Base-by-base conservation (phyloP, 768 basidiomycete species). In the Phylloporus sp. region DNA sequence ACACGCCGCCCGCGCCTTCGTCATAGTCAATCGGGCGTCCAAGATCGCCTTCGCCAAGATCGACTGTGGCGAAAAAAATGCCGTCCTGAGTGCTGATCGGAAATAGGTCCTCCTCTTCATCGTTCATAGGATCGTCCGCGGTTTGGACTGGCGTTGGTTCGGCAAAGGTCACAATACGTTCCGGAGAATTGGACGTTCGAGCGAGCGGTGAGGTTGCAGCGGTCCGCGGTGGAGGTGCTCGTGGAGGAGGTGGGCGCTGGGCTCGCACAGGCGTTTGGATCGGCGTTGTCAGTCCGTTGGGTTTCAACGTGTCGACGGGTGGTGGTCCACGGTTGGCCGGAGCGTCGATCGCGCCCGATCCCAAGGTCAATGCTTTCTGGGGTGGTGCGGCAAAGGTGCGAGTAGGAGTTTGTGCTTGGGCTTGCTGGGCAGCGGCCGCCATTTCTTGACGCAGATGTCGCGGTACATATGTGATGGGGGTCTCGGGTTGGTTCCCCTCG, bases 61-160 rank as follows among this genome's bases (percentile, higher is more conserved):
- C 80, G 20, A 81, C 71, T 9, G 71, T 63, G 17, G 84, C 82
- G 28, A 82, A 68, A 55, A 86, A 76, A 2, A 73, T 80, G 43
- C 81, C 84, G 43, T 87, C 86, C 32, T 89, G 82, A 1, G 82
- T 83, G 46, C 71, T 69, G 52, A 80, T 75, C 10, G 70, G 69
- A 51, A 76, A 81, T 0, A 72, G 52, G 15, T 69, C 69, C 2
- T 65, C 74, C 4, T 44, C 48, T 0, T 52, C 48, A 0, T 39
- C 36, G 6, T 36, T 22, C 17, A 24, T 24, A 4, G 38, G 14
- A 26, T 40, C 32, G n/a, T 57, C 48, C 3, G 35, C 52, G 3
- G 35, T 20, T 18, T 17, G 38, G 7, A 42, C 11, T 4, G 43
- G 36, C 26, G 15, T 18, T 22, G 34, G 26, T 24, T 53, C 46